Percentiles rank a stretch among this genome's conserved stretches.
These are phyloP conservation scores for Pisolithus marmoratus DNA, from an alignment of 768 basidiomycete genomes.

Conservation along the genomic window DNA sequence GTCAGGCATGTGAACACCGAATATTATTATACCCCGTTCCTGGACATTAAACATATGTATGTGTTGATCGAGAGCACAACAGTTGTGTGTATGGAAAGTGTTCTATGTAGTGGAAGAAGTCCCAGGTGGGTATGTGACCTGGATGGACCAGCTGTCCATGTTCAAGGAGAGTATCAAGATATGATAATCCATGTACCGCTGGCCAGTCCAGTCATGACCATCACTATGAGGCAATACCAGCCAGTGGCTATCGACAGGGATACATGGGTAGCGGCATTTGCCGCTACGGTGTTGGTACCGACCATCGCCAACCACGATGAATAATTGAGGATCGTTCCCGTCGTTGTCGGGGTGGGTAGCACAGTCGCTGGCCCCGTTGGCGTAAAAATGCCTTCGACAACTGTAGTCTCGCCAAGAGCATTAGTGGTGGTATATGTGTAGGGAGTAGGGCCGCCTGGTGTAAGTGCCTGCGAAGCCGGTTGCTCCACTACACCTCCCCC, in stretches of 20 bases:
- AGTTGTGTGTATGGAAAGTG: too few relatives aligned
- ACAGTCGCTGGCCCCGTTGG: conserved; percentile 26
- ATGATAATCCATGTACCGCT: conserved; percentile 30
- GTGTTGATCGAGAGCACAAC: too few relatives aligned
- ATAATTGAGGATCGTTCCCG: conserved; percentile 23
- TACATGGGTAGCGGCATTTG: conserved; percentile 20
- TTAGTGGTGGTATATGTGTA: conserved; percentile 46
- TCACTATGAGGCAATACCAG: conserved; percentile 25
- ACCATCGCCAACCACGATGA: conserved; percentile 25
- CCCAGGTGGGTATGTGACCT: conserved; percentile 6
- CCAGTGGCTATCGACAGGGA: conserved; percentile 15
- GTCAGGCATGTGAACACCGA: too few relatives aligned
- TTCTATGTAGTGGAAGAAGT: neutral
- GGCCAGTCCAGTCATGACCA: conserved; percentile 16
- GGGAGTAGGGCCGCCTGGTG: conserved; percentile 43
- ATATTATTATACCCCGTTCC: too few relatives aligned
- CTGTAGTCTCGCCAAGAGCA: conserved; percentile 23
- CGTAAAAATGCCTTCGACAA: conserved; percentile 21
- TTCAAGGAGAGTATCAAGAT: conserved; percentile 4
- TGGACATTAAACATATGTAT: too few relatives aligned
- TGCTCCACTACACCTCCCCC: conserved; percentile 53
- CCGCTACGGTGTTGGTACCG: conserved; percentile 25
- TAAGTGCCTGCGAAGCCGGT: conserved; percentile 34
- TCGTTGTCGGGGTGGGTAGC: conserved; percentile 21
- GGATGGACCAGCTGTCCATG: conserved; percentile 7